Conservation (phyloP, 139 green algal species). For the Closterium sp. region DNA sequence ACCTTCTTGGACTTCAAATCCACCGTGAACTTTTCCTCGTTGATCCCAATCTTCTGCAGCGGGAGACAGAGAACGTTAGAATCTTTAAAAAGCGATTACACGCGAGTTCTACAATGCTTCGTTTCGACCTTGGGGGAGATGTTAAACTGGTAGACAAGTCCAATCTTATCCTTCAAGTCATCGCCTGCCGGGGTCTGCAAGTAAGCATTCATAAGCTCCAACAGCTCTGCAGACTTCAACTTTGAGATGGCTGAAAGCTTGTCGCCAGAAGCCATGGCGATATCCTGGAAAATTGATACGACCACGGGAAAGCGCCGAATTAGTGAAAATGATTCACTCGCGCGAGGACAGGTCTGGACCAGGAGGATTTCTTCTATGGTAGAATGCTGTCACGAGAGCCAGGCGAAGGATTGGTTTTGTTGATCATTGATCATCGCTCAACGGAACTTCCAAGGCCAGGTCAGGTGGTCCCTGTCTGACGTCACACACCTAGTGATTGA, state of each 20-base stretch:
- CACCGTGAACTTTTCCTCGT: conserved; percentile 34
- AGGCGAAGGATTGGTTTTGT: not conserved
- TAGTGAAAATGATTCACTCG: not conserved
- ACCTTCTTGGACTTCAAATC: conserved; percentile 35
- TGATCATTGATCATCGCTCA: not conserved
- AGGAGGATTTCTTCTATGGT: not conserved
- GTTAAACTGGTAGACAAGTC: conserved; percentile 41
- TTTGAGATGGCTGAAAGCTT: conserved; percentile 16
- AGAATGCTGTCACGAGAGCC: not conserved
- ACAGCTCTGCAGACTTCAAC: conserved; percentile 24
- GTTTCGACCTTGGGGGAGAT: conserved; percentile 22
- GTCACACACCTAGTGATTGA: not conserved
- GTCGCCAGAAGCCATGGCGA: conserved; percentile 14
- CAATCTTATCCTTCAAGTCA: conserved; percentile 26
- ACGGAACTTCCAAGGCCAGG: conserved; percentile 3
- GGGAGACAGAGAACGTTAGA: not conserved
- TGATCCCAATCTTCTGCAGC: conserved; percentile 36
- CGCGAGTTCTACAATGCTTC: not conserved
- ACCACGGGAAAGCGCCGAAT: not conserved
- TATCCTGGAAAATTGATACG: not conserved
- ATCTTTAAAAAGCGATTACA: not conserved
- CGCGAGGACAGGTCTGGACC: not conserved
- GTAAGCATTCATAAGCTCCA: conserved; percentile 25
- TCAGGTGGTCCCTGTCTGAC: not conserved
- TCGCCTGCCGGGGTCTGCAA: conserved; percentile 3